Evolutionary conservation across 164 flowering plant genomes (phyloP).

Genomic region (Annona cherimola): DNA sequence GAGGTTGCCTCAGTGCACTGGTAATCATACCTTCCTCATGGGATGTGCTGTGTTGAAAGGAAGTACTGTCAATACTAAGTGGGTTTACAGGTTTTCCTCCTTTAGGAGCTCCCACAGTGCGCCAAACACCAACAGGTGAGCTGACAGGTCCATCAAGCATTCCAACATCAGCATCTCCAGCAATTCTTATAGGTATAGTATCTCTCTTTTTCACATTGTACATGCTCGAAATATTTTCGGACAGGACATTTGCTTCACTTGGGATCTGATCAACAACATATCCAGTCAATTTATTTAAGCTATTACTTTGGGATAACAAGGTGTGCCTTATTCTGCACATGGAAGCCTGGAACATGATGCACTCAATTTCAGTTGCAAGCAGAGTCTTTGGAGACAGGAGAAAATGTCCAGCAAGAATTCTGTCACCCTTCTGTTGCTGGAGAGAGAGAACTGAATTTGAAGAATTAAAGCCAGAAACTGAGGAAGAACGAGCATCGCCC

Average conservation of each 20-base stretch:
- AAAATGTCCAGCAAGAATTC: conserved; percentile 25
- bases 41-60: conserved; percentile 47
- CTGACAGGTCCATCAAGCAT: conserved; percentile 55
- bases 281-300: conserved; percentile 32
- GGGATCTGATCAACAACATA: conserved; percentile 38
- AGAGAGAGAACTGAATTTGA: conserved; percentile 36
- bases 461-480: conserved; percentile 40
- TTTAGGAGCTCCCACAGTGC: conserved; percentile 81
- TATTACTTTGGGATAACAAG: conserved; percentile 42
- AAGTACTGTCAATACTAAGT: conserved; percentile 46
- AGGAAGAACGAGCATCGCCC: conserved; percentile 29
- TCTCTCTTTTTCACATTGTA: conserved; percentile 74
- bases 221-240: conserved; percentile 43
- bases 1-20: conserved; percentile 77
- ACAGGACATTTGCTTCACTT: conserved; percentile 42
- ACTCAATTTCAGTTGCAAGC: conserved; percentile 77
- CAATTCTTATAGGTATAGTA: conserved; percentile 69
- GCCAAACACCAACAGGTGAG: conserved; percentile 96
- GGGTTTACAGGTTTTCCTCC: conserved; percentile 49
- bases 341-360: conserved; percentile 75
- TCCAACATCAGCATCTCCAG: conserved; percentile 77
- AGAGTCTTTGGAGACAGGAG: conserved; percentile 47
- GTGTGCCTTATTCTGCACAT: conserved; percentile 86
- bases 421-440: conserved; percentile 38
- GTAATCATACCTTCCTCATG: conserved; percentile 57